phyloP scores from a whole-genome alignment of 2,329 filamentous ascomycete genomes.

The Penicillium sp. region DNA sequence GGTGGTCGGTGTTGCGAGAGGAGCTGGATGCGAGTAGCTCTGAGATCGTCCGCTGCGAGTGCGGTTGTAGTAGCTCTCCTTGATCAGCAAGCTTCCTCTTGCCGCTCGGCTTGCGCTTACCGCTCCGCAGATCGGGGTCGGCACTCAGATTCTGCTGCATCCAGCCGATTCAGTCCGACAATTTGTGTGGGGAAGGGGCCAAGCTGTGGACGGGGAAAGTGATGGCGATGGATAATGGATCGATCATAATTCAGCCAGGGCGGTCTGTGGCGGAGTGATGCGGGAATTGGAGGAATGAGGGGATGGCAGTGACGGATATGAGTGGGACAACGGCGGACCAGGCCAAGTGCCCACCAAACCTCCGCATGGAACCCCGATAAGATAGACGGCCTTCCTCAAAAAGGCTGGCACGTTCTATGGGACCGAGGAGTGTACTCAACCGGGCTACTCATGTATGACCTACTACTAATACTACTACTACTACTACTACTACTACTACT shows the following conservation, averaged over 20 bases:
- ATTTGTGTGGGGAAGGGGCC: conserved; percentile 5
- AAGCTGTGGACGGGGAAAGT: conserved; percentile 17
- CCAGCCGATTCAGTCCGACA: conserved; percentile 34
- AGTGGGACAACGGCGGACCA: too few relatives aligned
- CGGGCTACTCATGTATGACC: neutral
- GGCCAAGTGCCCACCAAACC: conserved; percentile 2
- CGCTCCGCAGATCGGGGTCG: conserved; percentile 37
- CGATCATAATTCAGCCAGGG: conserved; percentile 8
- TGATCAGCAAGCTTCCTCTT: conserved; percentile 38
- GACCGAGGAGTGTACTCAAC: too few relatives aligned
- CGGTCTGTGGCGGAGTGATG: conserved; percentile 6
- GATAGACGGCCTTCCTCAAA: conserved; percentile 6
- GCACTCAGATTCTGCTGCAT: conserved; percentile 37
- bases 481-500: too few relatives aligned
- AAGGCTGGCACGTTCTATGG: too few relatives aligned
- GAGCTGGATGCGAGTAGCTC: conserved; percentile 39
- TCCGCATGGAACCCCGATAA: conserved; percentile 21
- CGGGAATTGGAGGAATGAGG: conserved; percentile 12
- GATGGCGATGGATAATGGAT: conserved; percentile 5
- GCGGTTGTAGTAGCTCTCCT: conserved; percentile 28
- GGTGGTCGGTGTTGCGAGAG: conserved; percentile 17
- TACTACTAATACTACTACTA: neutral
- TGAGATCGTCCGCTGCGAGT: conserved; percentile 41
- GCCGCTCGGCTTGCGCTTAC: conserved; percentile 39
- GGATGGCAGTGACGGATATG: conserved; percentile 4